Evolutionary conservation across 805 yeast species (phyloP).

Genomic region (Wickerhamiella cacticola): DNA sequence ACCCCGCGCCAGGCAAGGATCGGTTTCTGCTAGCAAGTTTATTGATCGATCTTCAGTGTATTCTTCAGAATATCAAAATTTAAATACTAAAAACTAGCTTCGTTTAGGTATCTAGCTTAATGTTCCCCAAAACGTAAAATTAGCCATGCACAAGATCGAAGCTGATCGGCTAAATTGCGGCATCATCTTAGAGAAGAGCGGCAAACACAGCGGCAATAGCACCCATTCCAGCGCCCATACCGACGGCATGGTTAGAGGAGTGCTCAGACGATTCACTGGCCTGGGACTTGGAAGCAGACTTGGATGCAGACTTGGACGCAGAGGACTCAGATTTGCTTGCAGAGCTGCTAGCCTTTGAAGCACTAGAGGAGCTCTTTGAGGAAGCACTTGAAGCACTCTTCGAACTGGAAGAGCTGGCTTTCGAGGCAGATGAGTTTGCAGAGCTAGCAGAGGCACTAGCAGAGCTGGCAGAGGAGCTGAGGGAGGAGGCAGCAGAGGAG

Average conservation of each 20-base stretch:
- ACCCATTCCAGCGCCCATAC: conserved; percentile 14
- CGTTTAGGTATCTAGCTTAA: too few species aligned
- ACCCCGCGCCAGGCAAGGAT: too few species aligned
- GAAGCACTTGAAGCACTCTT: not conserved
- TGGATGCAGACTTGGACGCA: conserved; percentile 14
- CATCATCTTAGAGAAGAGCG: conserved; percentile 17
- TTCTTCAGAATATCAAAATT: too few species aligned
- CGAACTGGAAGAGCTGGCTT: not conserved
- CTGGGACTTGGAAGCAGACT: conserved; percentile 15
- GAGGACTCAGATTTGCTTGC: not conserved
- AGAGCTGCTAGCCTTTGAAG: conserved; percentile 2
- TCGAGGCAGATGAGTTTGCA: not conserved
- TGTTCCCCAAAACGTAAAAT: too few species aligned
- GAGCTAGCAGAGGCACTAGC: not conserved
- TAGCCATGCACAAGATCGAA: too few species aligned
- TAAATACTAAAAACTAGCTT: too few species aligned
- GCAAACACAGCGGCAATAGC: conserved; percentile 17
- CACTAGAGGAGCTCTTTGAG: not conserved
- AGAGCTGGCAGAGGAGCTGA: conserved; percentile 1
- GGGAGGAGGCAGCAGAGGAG: not conserved
- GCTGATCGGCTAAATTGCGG: too few species aligned
- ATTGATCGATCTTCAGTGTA: too few species aligned
- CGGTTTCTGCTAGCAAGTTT: too few species aligned
- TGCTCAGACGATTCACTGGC: not conserved
- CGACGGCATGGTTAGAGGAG: conserved; percentile 3